Evolutionary conservation across 768 basidiomycete species (phyloP), one percentile per base, ranked within the genome.

Genomic region (Dentipellis sp.): DNA sequence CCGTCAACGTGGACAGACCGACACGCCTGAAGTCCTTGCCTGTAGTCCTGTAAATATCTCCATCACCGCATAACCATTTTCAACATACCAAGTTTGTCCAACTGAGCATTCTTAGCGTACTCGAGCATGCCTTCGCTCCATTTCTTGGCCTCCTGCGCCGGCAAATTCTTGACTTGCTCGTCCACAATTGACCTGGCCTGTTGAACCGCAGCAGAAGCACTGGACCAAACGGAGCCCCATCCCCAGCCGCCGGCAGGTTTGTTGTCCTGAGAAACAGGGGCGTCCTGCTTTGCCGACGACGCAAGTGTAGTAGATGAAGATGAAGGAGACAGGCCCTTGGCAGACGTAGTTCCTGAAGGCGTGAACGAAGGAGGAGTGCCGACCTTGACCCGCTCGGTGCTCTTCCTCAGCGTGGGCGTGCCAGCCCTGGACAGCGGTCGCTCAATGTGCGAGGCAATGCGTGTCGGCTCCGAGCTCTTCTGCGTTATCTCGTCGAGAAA

Each of bases 401-500:
- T 84, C 75, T 89, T 88, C 62, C 85, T 77, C 42, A 89, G 70
- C 4, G 74, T 81, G 3, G 88, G 88, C 3, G 87, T 88, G 37
- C 83, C 81, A 36, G 85, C 79, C 49, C 86, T 80, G 53, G 84
- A 84, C 53, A 74, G 63, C 12, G 80, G 80, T 14, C 81, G 74
- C 51, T 84, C 82, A 55, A 79, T 71, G 62, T 80, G 78, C 16
- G 78, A 76, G 14, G 83, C 71, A 4, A 80, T 64, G 23, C 86
- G 82, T 17, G 84, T 81, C 11, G 88, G 86, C 61, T 88, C 89
- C 6, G 86, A 78, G 69, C 85, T 88, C 72, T 92, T 94, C 80
- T 91, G 90, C 0, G 90, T 93, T 61, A 95, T 91, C 71, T 97
- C 91, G 68, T 97, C 91, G 42, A 97, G 81, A 75, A 94, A 95